phyloP scores from a whole-genome alignment of 768 basidiomycete genomes.

The Amanita subjunquillea region DNA sequence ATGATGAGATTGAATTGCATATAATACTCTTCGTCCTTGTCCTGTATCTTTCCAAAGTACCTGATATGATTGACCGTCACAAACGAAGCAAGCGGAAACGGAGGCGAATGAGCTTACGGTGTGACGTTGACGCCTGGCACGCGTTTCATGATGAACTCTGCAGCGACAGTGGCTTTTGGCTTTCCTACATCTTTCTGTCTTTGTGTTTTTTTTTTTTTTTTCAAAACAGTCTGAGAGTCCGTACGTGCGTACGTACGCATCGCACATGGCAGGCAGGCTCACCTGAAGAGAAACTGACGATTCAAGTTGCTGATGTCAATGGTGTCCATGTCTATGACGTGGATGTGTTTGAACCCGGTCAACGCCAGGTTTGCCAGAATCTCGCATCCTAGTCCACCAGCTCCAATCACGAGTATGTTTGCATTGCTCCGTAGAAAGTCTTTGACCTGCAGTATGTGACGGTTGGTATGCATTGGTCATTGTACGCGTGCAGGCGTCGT shows the following conservation, averaged over 20 bases:
- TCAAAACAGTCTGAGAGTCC: background rate
- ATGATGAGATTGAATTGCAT: constrained; percentile 95
- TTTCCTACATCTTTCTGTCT: constrained; percentile 89
- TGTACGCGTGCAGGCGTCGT: constrained; percentile 12
- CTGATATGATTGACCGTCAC: constrained; percentile 26
- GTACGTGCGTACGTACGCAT: background rate
- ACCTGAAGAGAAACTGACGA: constrained; percentile 97
- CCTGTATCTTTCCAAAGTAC: constrained; percentile 96
- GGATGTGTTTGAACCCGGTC: constrained; percentile 95
- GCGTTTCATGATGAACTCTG: constrained; percentile 93
- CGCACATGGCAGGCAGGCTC: constrained; percentile 9
- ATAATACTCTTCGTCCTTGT: constrained; percentile 92
- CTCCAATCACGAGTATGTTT: constrained; percentile 96
- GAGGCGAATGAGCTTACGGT: constrained; percentile 50
- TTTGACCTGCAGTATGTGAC: constrained; percentile 54
- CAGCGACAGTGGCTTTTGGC: constrained; percentile 89
- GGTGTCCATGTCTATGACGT: constrained; percentile 99
- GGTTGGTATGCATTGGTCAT: background rate
- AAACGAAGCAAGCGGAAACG: background rate
- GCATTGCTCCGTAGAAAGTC: constrained; percentile 71
- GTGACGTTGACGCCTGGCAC: constrained; percentile 96
- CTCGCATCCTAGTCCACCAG: constrained; percentile 95
- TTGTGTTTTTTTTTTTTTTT: background rate
- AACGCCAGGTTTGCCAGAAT: constrained; percentile 94
- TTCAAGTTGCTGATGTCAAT: constrained; percentile 99